These are phyloP conservation scores for Trichoderma sp. DNA, from an alignment of 2,329 filamentous ascomycete species.

Conservation along the genomic window DNA sequence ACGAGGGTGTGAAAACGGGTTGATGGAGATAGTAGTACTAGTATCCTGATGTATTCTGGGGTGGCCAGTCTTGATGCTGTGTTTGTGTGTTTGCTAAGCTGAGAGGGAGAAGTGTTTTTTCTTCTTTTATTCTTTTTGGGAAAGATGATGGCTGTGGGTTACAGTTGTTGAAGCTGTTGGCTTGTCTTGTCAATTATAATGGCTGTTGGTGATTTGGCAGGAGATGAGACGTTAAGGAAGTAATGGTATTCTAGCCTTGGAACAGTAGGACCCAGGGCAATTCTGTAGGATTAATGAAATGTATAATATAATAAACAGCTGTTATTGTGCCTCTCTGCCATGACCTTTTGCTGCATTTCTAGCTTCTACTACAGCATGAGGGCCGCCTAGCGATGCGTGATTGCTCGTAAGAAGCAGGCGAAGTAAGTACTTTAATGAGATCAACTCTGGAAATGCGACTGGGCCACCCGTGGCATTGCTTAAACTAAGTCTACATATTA, in stretches of 20 bases:
- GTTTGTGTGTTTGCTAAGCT: background rate
- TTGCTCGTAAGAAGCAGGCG: background rate
- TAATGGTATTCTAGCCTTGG: background rate
- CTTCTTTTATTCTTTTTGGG: background rate
- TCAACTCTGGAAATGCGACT: background rate
- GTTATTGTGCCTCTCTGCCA: background rate
- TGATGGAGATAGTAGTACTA: background rate
- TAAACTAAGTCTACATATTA: background rate
- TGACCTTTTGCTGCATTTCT: background rate
- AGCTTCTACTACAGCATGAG: background rate
- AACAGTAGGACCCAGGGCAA: background rate
- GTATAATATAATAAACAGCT: background rate
- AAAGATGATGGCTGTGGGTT: background rate
- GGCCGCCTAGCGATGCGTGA: background rate
- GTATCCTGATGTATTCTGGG: background rate
- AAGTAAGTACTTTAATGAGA: background rate
- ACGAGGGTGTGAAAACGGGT: background rate
- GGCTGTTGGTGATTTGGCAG: background rate
- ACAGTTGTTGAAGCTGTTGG: background rate
- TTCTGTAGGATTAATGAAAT: conserved; percentile 15
- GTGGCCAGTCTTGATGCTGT: background rate
- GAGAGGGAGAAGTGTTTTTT: background rate
- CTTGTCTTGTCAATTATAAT: background rate
- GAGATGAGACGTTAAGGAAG: background rate
- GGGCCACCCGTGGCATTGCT: background rate